These are phyloP conservation scores for Gilbertella persicaria DNA, from an alignment of 371 early-diverging fungal species.

Conservation along the genomic window DNA sequence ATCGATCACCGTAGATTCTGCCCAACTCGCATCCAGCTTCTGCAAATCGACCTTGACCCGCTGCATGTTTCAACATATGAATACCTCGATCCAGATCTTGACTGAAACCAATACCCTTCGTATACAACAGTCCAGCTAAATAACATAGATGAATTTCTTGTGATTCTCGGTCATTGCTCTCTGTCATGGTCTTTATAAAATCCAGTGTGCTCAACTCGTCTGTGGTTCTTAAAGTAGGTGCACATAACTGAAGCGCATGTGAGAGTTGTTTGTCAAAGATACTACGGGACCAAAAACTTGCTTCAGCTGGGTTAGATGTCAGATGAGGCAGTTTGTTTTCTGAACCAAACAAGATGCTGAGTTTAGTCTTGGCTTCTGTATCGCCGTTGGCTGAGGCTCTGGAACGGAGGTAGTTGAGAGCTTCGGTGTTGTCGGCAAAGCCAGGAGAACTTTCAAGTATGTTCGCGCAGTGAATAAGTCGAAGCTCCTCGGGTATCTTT, in stretches of 20 bases:
- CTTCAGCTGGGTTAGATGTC: slow-evolving; percentile 15
- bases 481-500: slow-evolving; percentile 20
- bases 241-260: slow-evolving; percentile 23
- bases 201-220: slow-evolving; percentile 9
- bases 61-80: slow-evolving; percentile 28
- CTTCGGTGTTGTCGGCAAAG: slow-evolving; percentile 10
- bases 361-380: slow-evolving; percentile 45
- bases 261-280: slow-evolving; percentile 46
- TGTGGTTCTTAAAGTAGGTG: slow-evolving; percentile 11
- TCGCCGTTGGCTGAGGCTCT: slow-evolving; percentile 31
- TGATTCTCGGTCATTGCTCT: slow-evolving; percentile 9
- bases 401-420: slow-evolving; percentile 31
- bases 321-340: not conserved
- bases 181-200: slow-evolving; percentile 6
- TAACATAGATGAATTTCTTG: slow-evolving; percentile 17
- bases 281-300: slow-evolving; percentile 44
- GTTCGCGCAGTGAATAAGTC: slow-evolving; percentile 16
- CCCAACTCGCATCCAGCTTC: slow-evolving; percentile 50
- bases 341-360: slow-evolving; percentile 34
- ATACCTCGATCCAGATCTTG: slow-evolving; percentile 30
- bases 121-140: slow-evolving; percentile 39
- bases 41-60: slow-evolving; percentile 20
- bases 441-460: slow-evolving; percentile 1
- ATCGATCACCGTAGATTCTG: slow-evolving; percentile 44
- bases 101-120: slow-evolving; percentile 34